Evolutionary conservation across 2,329 filamentous ascomycete genomes (phyloP), one percentile per base, ranked within the genome.

Genomic region (Ophiostoma quercus): DNA sequence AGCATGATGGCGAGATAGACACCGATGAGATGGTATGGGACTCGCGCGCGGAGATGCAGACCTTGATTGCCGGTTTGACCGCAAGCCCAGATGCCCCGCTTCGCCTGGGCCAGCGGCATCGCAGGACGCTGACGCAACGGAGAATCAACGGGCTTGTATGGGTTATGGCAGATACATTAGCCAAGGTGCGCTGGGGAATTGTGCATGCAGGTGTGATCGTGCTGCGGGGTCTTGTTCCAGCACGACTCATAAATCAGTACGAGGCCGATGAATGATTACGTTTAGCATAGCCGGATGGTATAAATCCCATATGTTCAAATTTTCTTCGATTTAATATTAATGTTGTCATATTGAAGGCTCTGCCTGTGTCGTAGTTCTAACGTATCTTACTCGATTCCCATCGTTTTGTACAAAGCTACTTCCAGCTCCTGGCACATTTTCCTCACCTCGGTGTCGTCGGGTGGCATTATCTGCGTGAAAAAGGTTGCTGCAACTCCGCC

Each of bases 401-500:
- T 25, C 14, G 32, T 5, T 11, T 29, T 62, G 25, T 62, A 62
- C 12, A 62, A 32, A 16, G 57, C 57, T 25, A 25, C 7, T 12
- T 62, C 57, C 25, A 62, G 14, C 57, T 62, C 57, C 25, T 62
- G 25, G 25, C 57, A 62, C 25, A 62, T 29, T 2, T 62, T 62
- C 57, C 57, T 25, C n/a, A 34, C 25, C 3, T 62, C 25, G 32
- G 25, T 19, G 5, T 62, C 57, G 7, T 62, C 25, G 2, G 25
- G 57, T n/a, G 57, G 57, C 57, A 62, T 29, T 12, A 32, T 62
- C 25, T 62, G 57, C 22, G 51, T 57, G 51, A 57, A 57, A 14
- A 25, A 22, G 1, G 68, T 66, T 22, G 68, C 68, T 1, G 68
- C 68, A 4, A 84, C 71, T 16, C 79, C 78, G 71, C 82, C 83